Percentiles rank a stretch among this genome's conserved stretches.
Evolutionary conservation across 2,329 filamentous ascomycete genomes (phyloP).

Genomic region (Fusarium sterilihyphosum): DNA sequence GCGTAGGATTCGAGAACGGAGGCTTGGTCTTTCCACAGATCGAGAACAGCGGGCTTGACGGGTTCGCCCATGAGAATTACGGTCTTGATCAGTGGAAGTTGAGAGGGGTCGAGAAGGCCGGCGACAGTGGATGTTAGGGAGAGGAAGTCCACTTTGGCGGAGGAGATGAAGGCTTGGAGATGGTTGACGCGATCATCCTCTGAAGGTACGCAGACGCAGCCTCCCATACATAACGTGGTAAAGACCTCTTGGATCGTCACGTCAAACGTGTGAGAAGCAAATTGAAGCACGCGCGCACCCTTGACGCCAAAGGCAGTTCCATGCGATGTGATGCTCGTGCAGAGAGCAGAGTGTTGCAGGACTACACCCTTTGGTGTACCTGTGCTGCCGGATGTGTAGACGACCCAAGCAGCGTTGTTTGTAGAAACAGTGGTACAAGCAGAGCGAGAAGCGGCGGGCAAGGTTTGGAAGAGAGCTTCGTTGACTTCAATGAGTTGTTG

Average conservation of each 20-base stretch:
- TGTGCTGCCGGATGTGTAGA: not conserved
- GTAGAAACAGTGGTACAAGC: not conserved
- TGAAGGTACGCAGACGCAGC: not conserved
- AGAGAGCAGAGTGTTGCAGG: not conserved
- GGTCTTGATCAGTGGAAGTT: not conserved
- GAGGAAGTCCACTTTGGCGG: not conserved
- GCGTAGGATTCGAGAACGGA: not conserved
- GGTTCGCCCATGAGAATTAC: not conserved
- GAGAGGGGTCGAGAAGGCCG: not conserved
- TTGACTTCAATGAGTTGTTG: not conserved
- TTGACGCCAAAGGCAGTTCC: not conserved
- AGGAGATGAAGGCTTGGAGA: not conserved
- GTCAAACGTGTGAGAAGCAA: not conserved
- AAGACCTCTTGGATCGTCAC: slow-evolving; percentile 1
- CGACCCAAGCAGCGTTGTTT: not conserved
- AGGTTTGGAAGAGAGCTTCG: not conserved
- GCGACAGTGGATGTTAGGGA: not conserved
- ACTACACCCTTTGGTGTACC: not conserved
- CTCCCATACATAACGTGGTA: not conserved
- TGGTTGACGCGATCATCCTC: not conserved
- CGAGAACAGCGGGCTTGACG: not conserved
- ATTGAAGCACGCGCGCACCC: not conserved
- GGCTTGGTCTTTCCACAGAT: not conserved
- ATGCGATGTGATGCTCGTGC: not conserved
- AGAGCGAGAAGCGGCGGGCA: not conserved